These are phyloP conservation scores for Penicillium palitans DNA, from an alignment of 2,329 filamentous ascomycete species.

Conservation along the genomic window DNA sequence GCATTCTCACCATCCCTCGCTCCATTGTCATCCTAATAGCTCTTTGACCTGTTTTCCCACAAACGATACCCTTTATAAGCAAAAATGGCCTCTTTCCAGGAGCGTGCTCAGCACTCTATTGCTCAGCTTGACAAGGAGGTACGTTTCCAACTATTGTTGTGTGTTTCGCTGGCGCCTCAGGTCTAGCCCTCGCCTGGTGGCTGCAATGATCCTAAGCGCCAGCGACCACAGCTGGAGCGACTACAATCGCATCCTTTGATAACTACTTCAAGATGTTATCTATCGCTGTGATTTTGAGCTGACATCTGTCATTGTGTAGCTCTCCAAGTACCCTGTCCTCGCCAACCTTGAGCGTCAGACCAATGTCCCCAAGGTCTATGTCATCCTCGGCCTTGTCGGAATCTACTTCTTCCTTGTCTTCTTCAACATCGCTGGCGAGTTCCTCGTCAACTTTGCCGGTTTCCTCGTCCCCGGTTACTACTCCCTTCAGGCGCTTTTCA, in stretches of 20 bases:
- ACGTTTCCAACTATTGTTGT: slow-evolving; percentile 33
- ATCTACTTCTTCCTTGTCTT: slow-evolving; percentile 71
- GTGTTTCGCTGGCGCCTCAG: slow-evolving; percentile 25
- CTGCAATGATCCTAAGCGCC: background rate
- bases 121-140: slow-evolving; percentile 70
- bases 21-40: slow-evolving; percentile 17
- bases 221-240: background rate
- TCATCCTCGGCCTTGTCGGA: slow-evolving; percentile 62
- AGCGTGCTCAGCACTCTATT: slow-evolving; percentile 63
- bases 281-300: background rate
- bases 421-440: slow-evolving; percentile 70
- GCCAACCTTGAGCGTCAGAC: slow-evolving; percentile 70
- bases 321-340: slow-evolving; percentile 66
- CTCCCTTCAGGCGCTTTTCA: slow-evolving; percentile 65
- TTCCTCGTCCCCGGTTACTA: slow-evolving; percentile 68
- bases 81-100: slow-evolving; percentile 55
- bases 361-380: slow-evolving; percentile 68
- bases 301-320: slow-evolving; percentile 42
- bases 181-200: slow-evolving; percentile 16
- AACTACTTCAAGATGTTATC: background rate
- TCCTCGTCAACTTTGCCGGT: slow-evolving; percentile 67
- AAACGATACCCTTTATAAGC: slow-evolving; percentile 13
- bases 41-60: slow-evolving; percentile 6
- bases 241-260: background rate
- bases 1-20: slow-evolving; percentile 30